Base-by-base conservation (phyloP, 345 rosid genomes). In the Citropsis articulata region DNA sequence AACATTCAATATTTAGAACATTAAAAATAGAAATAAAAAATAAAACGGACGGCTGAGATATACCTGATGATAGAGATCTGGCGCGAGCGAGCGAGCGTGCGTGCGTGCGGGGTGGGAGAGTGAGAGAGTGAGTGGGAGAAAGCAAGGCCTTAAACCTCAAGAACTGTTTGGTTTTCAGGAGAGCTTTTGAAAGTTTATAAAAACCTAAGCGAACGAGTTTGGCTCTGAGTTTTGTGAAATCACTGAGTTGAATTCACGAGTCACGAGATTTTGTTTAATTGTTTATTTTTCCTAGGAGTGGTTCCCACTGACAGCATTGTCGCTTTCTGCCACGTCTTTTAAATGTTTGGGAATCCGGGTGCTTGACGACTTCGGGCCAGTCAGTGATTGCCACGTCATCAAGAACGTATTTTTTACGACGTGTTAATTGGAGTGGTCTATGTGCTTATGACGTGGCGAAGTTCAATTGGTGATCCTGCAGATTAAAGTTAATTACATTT, bases 1-100 rank as follows among this genome's bases (percentile, higher is more conserved):
- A 64, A 4, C 71, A 9, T 30, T 36, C 35, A 42, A 56, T 25
- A 5, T 24, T 19, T 45, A 57, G 18, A 7, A 7, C 28, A 4
- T 27, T 7, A 25, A 18, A 69, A 18, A 30, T 8, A 2, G 24
- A 7, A 33, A 33, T 12, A n/a, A 60, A n/a, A 60, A 36, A 31
- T 16, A 24, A 63, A 70, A 78, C 9, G 63, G 3, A 48, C 22
- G 81, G 27, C 33, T 69, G 69, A 75, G 81, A 83, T 66, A 74
- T 70, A 83, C 86, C 83, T 78, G 75, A 65, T 59, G 50, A 45
- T 45, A 45, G 72, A 80, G 79, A 83, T 80, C 83, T 62, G 61
- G 57, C 62, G n/a, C 33, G 22, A 66, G 63, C 56, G 71, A 63
- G 57, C 68, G 27, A 59, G 56, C 55, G 55, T 50, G 36, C 1